A percentile compares a stretch with the other conserved stretches of the same genome.
phyloP scores from a whole-genome alignment of 2,329 filamentous ascomycete species.

The Ascochyta lentis region DNA sequence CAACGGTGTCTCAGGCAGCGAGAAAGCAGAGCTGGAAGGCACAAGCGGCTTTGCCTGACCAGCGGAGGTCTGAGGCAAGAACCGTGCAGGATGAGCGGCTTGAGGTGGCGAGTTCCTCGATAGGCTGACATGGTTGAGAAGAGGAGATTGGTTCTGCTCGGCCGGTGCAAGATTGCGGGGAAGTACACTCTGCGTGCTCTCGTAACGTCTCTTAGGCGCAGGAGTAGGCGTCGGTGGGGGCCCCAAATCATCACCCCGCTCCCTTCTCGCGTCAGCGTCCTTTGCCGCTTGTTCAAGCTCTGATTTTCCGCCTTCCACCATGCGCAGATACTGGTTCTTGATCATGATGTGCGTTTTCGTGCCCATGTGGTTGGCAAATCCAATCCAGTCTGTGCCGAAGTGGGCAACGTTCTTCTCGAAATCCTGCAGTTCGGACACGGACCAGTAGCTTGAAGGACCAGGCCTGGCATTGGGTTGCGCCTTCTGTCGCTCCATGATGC shows the following conservation, averaged over 20 bases:
- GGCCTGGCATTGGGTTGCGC: constrained; percentile 53
- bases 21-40: constrained; percentile 26
- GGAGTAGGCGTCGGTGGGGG: constrained; percentile 58
- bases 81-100: constrained; percentile 31
- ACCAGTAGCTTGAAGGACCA: constrained; percentile 84
- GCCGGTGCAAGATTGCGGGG: constrained; percentile 54
- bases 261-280: constrained; percentile 51
- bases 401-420: constrained; percentile 75
- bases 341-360: constrained; percentile 87
- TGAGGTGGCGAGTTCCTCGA: constrained; percentile 51
- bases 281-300: constrained; percentile 53
- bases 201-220: constrained; percentile 56
- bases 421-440: constrained; percentile 79
- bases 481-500: constrained; percentile 47
- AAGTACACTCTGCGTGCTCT: constrained; percentile 48
- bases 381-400: constrained; percentile 80
- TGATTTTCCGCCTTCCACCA: constrained; percentile 52
- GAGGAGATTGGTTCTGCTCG: constrained; percentile 51
- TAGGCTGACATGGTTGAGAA: constrained; percentile 30
- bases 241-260: constrained; percentile 55
- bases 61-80: constrained; percentile 44
- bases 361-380: constrained; percentile 79
- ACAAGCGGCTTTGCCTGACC: constrained; percentile 37
- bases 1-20: constrained; percentile 37
- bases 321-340: constrained; percentile 59